Conservation (phyloP, 2,329 filamentous ascomycete species). For the Alternaria angustiovoidea region DNA sequence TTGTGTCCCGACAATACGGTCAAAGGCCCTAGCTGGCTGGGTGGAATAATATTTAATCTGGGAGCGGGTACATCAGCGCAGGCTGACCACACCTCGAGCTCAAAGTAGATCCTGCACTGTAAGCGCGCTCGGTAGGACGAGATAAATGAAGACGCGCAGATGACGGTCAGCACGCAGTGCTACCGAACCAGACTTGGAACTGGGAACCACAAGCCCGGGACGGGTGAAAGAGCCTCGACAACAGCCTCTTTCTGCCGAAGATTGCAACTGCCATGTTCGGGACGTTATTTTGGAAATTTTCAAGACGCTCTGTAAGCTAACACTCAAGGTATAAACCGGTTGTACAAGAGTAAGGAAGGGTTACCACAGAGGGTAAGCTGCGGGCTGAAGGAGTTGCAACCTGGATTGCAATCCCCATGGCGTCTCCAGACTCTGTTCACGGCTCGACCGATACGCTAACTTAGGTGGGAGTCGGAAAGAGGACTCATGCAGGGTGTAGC, state of each 20-base stretch:
- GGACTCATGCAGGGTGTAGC: slow-evolving; percentile 9
- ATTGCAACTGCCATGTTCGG: neutral
- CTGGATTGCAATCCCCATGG: neutral
- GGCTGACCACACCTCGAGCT: slow-evolving; percentile 36
- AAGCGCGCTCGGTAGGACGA: slow-evolving; percentile 22
- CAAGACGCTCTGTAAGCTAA: slow-evolving; percentile 16
- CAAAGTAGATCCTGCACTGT: slow-evolving; percentile 22
- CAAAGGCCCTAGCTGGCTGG: slow-evolving; percentile 13
- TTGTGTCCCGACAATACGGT: slow-evolving; percentile 17
- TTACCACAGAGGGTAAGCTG: slow-evolving; percentile 1
- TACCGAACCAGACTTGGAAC: slow-evolving; percentile 31
- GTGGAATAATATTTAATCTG: slow-evolving; percentile 22
- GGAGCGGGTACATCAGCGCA: slow-evolving; percentile 23
- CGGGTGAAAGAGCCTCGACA: slow-evolving; percentile 9
- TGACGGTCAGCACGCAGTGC: slow-evolving; percentile 44
- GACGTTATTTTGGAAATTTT: slow-evolving; percentile 13
- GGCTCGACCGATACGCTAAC: slow-evolving; percentile 14
- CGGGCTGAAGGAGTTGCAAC: slow-evolving; percentile 1
- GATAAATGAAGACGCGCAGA: slow-evolving; percentile 31
- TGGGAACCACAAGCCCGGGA: slow-evolving; percentile 20
- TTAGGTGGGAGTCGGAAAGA: neutral
- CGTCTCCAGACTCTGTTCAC: slow-evolving; percentile 5
- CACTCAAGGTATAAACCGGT: neutral
- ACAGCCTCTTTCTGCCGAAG: slow-evolving; percentile 1
- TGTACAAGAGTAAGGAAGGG: slow-evolving; percentile 5